These are phyloP conservation scores for Lachancea fermentati DNA, from an alignment of 805 yeast species.

Conservation along the genomic window DNA sequence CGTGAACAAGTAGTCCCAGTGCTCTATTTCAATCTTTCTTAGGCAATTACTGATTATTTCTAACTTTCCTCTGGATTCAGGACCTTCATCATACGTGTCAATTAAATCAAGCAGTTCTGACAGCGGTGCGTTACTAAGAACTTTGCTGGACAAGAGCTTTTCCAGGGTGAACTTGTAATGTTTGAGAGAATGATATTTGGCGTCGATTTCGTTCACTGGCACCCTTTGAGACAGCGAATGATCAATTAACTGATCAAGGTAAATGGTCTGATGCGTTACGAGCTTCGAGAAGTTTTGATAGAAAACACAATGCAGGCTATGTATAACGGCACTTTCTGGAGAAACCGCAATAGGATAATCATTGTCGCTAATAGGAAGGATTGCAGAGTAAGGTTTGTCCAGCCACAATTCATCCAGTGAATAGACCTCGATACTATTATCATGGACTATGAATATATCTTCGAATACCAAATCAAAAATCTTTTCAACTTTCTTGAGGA, in stretches of 20 bases:
- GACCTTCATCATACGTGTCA: constrained; percentile 11
- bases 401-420: constrained; percentile 25
- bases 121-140: constrained; percentile 22
- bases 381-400: constrained; percentile 11
- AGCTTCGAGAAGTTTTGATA: constrained; percentile 16
- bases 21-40: constrained; percentile 30
- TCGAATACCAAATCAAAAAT: constrained; percentile 25
- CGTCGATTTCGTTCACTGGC: constrained; percentile 17
- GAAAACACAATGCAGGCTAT: constrained; percentile 24
- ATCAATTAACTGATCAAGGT: constrained; percentile 26
- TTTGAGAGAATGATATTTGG: constrained; percentile 19
- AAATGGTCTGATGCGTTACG: constrained; percentile 24
- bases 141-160: constrained; percentile 26
- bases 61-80: constrained; percentile 17
- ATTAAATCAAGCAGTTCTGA: constrained; percentile 22
- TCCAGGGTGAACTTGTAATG: constrained; percentile 33
- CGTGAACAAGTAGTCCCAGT: constrained; percentile 28
- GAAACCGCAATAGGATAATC: constrained; percentile 26
- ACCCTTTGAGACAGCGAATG: constrained; percentile 14
- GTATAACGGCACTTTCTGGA: constrained; percentile 26
- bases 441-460: constrained; percentile 20
- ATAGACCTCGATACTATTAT: constrained; percentile 13
- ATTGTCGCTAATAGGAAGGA: constrained; percentile 22
- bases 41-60: constrained; percentile 32
- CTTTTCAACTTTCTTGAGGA: constrained; percentile 24